phyloP scores from a whole-genome alignment of 257 asterid genomes.

The Salvia miltiorrhiza region DNA sequence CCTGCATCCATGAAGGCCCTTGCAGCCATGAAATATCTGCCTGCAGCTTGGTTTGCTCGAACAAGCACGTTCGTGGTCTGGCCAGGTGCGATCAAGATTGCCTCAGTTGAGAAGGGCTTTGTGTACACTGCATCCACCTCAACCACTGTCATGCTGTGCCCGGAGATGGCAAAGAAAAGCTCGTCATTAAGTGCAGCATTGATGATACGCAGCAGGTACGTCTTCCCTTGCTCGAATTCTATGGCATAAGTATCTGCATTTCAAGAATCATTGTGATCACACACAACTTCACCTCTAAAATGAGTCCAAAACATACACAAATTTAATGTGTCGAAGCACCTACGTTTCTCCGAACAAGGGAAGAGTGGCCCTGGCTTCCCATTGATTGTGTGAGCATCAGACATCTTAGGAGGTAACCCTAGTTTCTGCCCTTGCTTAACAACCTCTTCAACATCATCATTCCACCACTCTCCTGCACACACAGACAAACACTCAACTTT shows the following conservation, averaged over 20 bases:
- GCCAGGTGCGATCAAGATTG: constrained; percentile 41
- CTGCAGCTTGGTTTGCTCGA: constrained; percentile 34
- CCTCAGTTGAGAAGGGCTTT: constrained; percentile 46
- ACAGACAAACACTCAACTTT: background rate
- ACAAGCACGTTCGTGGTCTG: constrained; percentile 49
- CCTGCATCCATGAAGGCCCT: constrained; percentile 55
- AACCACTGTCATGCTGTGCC: constrained; percentile 53
- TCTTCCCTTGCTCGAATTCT: constrained; percentile 37
- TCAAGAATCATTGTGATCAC: background rate
- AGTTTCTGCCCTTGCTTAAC: constrained; percentile 35
- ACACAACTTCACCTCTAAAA: background rate
- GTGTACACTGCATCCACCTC: constrained; percentile 41
- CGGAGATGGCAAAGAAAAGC: constrained; percentile 55
- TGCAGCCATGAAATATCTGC: constrained; percentile 37
- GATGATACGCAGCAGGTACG: constrained; percentile 31
- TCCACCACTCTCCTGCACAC: constrained; percentile 38
- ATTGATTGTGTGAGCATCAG: constrained; percentile 40
- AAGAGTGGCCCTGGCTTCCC: constrained; percentile 49
- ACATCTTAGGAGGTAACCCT: constrained; percentile 40
- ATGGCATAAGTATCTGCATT: constrained; percentile 46
- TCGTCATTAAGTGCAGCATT: constrained; percentile 50
- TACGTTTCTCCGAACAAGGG: constrained; percentile 38
- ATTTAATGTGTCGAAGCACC: background rate
- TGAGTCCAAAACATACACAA: background rate
- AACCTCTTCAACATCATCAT: constrained; percentile 35